These are phyloP conservation scores for Sporothrix mexicana DNA, from an alignment of 2,329 filamentous ascomycete genomes.

Conservation along the genomic window DNA sequence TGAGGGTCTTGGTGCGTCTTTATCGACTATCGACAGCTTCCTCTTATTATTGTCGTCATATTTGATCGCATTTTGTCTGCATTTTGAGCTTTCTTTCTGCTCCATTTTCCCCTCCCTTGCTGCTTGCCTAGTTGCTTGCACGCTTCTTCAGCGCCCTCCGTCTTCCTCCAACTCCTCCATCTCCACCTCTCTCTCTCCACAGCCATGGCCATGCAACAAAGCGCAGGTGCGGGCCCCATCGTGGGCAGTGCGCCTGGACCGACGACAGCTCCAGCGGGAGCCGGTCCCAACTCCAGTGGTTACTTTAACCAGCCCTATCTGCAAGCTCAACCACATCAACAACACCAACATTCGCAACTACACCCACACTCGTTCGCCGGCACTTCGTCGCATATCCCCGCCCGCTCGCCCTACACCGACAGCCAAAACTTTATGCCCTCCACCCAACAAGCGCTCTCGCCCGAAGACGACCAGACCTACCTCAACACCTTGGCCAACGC, in stretches of 20 bases:
- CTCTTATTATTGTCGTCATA: neutral
- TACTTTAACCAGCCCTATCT: slow-evolving; percentile 44
- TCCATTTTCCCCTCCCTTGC: neutral
- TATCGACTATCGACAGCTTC: neutral
- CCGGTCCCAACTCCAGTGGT: slow-evolving; percentile 36
- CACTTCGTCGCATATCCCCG: slow-evolving; percentile 26
- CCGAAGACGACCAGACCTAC: slow-evolving; percentile 45
- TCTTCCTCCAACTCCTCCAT: neutral
- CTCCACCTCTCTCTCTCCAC: neutral
- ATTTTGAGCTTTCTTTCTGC: no score
- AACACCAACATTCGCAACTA: slow-evolving; percentile 34
- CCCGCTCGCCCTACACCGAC: slow-evolving; percentile 35
- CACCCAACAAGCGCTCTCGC: slow-evolving; percentile 36
- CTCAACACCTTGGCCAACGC: slow-evolving; percentile 49
- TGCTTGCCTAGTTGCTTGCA: slow-evolving; percentile 19
- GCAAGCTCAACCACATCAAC: slow-evolving; percentile 34
- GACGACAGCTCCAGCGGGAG: neutral
- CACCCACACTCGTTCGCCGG: slow-evolving; percentile 24
- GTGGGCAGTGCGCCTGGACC: slow-evolving; percentile 10
- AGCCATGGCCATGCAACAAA: neutral
- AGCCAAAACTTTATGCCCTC: slow-evolving; percentile 36
- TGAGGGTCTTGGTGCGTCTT: neutral
- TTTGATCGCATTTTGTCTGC: neutral
- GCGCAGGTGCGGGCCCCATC: slow-evolving; percentile 17
- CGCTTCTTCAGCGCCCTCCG: neutral